A percentile compares a stretch with the other conserved stretches of the same genome.
Conservation (phyloP, 192 early-diverging fungal genomes). For the Phlyctochytrium arcticum region DNA sequence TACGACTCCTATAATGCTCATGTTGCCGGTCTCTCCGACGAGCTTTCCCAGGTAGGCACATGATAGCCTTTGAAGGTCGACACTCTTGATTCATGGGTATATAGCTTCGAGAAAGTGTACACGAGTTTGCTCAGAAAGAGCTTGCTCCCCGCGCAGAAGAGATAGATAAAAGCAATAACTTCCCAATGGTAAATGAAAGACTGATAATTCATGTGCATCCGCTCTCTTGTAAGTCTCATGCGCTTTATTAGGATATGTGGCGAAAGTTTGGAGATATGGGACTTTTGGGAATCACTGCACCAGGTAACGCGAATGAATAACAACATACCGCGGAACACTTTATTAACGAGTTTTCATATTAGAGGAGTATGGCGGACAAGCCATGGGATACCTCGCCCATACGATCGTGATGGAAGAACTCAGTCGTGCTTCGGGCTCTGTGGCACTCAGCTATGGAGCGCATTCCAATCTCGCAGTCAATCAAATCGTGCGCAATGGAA, state of each 20-base stretch:
- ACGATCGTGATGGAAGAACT: conserved; percentile 92
- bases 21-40: conserved; percentile 70
- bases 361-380: conserved; percentile 82
- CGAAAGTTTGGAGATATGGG: conserved; percentile 96
- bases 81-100: neutral
- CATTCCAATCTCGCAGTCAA: conserved; percentile 98
- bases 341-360: neutral
- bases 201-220: neutral
- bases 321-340: neutral
- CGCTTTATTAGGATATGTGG: conserved; percentile 80
- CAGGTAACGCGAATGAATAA: conserved; percentile 40
- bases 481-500: conserved; percentile 91
- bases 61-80: neutral
- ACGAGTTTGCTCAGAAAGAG: conserved; percentile 75
- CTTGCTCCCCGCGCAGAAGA: conserved; percentile 71
- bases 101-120: conserved; percentile 49
- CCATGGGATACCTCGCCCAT: conserved; percentile 88
- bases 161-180: conserved; percentile 83
- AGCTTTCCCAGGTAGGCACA: conserved; percentile 55
- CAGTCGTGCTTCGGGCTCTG: conserved; percentile 79
- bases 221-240: neutral
- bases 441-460: conserved; percentile 90
- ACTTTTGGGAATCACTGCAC: conserved; percentile 84
- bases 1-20: conserved; percentile 68
- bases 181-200: conserved; percentile 63